phyloP scores from a whole-genome alignment of 805 yeast species.

The Metschnikowia baotianmanensis region DNA sequence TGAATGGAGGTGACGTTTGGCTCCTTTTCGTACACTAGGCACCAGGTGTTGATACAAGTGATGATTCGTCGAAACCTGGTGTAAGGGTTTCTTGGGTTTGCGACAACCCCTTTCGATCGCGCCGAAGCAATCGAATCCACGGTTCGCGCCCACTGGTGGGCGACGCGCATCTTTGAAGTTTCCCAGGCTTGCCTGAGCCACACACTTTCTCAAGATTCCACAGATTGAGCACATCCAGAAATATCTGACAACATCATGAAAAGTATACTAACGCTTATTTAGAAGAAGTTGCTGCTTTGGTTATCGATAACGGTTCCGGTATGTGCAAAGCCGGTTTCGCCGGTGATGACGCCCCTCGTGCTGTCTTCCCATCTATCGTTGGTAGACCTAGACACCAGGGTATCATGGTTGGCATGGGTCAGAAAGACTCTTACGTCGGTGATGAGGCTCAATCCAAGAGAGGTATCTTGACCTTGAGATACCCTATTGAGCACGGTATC shows the following conservation, averaged over 20 bases:
- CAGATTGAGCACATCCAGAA: slow-evolving; percentile 1
- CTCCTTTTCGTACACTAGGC: neutral
- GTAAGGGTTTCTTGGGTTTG: slow-evolving; percentile 14
- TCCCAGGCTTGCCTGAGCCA: neutral
- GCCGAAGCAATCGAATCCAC: slow-evolving; percentile 7
- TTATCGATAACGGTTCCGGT: slow-evolving; percentile 99
- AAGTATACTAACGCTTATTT: slow-evolving; percentile 20
- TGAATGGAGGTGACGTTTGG: too few relatives aligned
- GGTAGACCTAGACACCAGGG: slow-evolving; percentile 99
- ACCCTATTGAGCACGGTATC: slow-evolving; percentile 99
- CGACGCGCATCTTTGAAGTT: slow-evolving; percentile 3
- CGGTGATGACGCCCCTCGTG: slow-evolving; percentile 99
- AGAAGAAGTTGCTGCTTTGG: slow-evolving; percentile 59
- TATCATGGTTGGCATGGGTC: slow-evolving; percentile 99
- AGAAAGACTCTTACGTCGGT: slow-evolving; percentile 99
- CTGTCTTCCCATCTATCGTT: slow-evolving; percentile 99
- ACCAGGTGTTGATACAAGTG: neutral
- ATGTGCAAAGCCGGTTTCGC: slow-evolving; percentile 99
- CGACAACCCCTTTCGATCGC: slow-evolving; percentile 10
- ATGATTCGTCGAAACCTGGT: slow-evolving; percentile 10
- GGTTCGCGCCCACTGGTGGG: slow-evolving; percentile 6
- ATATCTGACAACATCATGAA: neutral
- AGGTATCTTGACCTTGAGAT: slow-evolving; percentile 98
- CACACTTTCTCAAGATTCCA: neutral
- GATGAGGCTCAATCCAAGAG: slow-evolving; percentile 99